phyloP scores from a whole-genome alignment of 192 early-diverging fungal genomes.

The Rhizophagus sp. region DNA sequence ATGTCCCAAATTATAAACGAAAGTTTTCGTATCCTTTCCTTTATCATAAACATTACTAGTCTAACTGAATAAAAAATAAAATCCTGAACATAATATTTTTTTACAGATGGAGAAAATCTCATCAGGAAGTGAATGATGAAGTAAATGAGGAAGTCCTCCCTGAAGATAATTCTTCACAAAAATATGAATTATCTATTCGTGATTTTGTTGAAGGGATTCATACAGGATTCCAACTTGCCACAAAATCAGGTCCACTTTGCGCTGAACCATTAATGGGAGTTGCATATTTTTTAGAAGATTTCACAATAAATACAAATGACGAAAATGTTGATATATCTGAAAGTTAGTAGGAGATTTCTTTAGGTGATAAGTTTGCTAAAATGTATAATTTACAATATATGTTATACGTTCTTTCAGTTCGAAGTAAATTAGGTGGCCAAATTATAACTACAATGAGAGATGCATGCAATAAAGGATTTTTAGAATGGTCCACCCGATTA shows the following conservation, averaged over 20 bases:
- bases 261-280: slow-evolving; percentile 91
- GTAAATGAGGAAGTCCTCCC: not conserved
- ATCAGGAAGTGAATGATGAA: not conserved
- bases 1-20: slow-evolving; percentile 52
- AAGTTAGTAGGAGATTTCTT: slow-evolving; percentile 40
- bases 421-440: slow-evolving; percentile 69
- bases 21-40: slow-evolving; percentile 35
- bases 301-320: slow-evolving; percentile 41
- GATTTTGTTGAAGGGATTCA: slow-evolving; percentile 81
- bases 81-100: not conserved
- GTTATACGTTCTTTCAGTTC: slow-evolving; percentile 31
- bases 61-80: not conserved
- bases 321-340: slow-evolving; percentile 37
- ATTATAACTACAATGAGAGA: slow-evolving; percentile 87
- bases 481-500: slow-evolving; percentile 94
- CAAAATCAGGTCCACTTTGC: slow-evolving; percentile 87
- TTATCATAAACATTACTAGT: too few relatives aligned
- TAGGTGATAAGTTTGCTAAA: not conserved
- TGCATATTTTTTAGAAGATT: slow-evolving; percentile 70
- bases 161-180: not conserved
- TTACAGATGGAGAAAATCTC: slow-evolving; percentile 12
- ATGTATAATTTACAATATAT: not conserved
- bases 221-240: slow-evolving; percentile 93
- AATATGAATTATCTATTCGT: slow-evolving; percentile 15
- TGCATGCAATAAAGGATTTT: slow-evolving; percentile 77